Evolutionary conservation across 164 flowering plant genomes (phyloP).

Genomic region (Akebia trifoliata): DNA sequence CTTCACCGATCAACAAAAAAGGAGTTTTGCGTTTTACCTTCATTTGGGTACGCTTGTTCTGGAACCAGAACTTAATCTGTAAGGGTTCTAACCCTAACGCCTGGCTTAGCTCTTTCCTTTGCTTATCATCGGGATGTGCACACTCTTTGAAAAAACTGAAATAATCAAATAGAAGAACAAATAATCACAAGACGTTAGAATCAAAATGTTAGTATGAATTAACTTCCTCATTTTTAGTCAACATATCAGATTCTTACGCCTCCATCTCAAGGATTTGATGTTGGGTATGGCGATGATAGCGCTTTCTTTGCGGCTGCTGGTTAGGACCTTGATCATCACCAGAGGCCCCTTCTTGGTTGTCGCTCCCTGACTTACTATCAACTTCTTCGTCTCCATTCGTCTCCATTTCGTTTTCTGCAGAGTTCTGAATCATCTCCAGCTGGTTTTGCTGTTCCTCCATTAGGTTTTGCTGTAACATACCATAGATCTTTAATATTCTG

Average conservation of each 20-base stretch:
- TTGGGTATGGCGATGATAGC: constrained; percentile 93
- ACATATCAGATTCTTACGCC: too few species aligned
- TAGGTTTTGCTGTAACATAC: constrained; percentile 64
- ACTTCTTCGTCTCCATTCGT: constrained; percentile 57
- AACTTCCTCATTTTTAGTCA: too few species aligned
- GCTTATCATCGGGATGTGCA: constrained; percentile 95
- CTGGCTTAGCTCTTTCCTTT: constrained; percentile 82
- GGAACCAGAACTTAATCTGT: constrained; percentile 95
- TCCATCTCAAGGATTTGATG: constrained; percentile 95
- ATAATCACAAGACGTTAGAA: neutral
- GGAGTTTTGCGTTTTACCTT: too few species aligned
- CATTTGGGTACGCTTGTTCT: constrained; percentile 94
- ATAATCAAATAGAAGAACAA: neutral
- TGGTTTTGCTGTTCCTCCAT: constrained; percentile 49
- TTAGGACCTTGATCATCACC: constrained; percentile 58
- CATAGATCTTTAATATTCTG: constrained; percentile 37
- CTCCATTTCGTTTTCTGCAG: constrained; percentile 39
- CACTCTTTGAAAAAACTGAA: constrained; percentile 81
- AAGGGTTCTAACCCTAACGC: constrained; percentile 72
- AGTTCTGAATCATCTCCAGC: constrained; percentile 36
- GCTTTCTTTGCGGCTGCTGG: constrained; percentile 50
- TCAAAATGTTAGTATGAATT: too few species aligned
- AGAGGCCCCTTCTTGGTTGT: constrained; percentile 56
- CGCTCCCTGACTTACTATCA: constrained; percentile 76
- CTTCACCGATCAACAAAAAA: too few species aligned